Base-by-base conservation (phyloP, 148 eudicot genomes). In the Hydrangea macrophylla region DNA sequence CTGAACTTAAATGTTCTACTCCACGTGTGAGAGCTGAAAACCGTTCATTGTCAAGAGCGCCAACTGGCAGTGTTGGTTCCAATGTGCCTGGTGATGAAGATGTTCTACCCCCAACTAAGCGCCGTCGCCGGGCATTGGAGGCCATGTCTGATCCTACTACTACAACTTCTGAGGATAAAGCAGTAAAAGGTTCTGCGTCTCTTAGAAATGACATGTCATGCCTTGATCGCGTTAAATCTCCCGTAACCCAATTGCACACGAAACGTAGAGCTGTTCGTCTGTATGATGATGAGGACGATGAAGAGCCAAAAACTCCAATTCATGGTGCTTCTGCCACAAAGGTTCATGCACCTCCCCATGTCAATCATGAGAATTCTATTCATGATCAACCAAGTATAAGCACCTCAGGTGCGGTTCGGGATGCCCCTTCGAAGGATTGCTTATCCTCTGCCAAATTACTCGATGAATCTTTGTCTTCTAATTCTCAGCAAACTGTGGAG, bases 291-390 rank as follows among this genome's bases (percentile, higher is more conserved):
- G 84, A 85, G 11, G 86, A 83, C 55, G 88, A 80, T 9, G 96
- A 90, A 55, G 76, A 73, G 59, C 91, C 91, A n/a, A 94, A 85
- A 71, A 94, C 99, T 64, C 99, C 99, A 20, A 76, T 94, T 61
- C 99, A 90, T 75, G 96, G 89, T 55, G 72, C 79, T 30, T 73
- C 85, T 60, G 56, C 77, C 3, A 31, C 57, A 57, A 85, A 82
- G 78, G 67, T 60, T 57, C 65, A 65, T 50, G 78, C 81, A 64
- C 60, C 80, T 75, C 65, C 77, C 40, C 55, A 51, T 12, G 40
- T 73, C 12, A 69, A 53, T 60, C 72, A 70, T 61, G 83, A 73
- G 68, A 57, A 51, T 69, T 32, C 67, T 71, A 27, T 58, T 33
- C 51, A 31, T 61, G 70, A 64, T 72, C 80, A 61, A 54, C 72